phyloP scores from a whole-genome alignment of 768 basidiomycete species.

The Chiua virens region DNA sequence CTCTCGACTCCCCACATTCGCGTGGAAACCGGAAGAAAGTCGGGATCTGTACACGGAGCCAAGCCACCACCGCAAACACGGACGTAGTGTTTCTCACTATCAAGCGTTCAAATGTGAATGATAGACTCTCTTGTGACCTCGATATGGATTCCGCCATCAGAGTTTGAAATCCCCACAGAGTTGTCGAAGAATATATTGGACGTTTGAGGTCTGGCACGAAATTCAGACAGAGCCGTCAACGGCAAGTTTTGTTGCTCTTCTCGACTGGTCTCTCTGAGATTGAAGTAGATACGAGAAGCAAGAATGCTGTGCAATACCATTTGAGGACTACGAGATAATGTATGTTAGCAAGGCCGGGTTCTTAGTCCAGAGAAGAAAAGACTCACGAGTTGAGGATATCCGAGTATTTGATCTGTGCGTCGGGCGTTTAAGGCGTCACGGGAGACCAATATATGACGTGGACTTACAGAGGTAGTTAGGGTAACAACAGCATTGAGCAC shows the following conservation, averaged over 20 bases:
- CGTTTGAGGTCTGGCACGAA: conserved; percentile 1
- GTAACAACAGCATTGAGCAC: conserved; percentile 15
- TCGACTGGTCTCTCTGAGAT: conserved; percentile 20
- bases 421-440: not conserved
- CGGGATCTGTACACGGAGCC: no score
- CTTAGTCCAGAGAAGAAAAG: not conserved
- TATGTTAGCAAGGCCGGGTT: not conserved
- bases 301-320: conserved; percentile 24
- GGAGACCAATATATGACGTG: not conserved
- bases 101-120: no score
- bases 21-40: no score
- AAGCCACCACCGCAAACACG: no score
- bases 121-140: no score
- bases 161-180: no score
- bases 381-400: conserved; percentile 19
- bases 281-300: conserved; percentile 25
- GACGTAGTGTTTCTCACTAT: no score
- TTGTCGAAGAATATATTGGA: not conserved
- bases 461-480: conserved; percentile 8
- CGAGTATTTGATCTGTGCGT: conserved; percentile 11
- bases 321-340: conserved; percentile 12
- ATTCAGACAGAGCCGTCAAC: conserved; percentile 5
- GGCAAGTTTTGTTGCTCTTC: not conserved
- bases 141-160: no score
- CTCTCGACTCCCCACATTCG: no score